Base-by-base conservation (phyloP, 805 yeast species). In the Zygosaccharomyces pseudorouxii region DNA sequence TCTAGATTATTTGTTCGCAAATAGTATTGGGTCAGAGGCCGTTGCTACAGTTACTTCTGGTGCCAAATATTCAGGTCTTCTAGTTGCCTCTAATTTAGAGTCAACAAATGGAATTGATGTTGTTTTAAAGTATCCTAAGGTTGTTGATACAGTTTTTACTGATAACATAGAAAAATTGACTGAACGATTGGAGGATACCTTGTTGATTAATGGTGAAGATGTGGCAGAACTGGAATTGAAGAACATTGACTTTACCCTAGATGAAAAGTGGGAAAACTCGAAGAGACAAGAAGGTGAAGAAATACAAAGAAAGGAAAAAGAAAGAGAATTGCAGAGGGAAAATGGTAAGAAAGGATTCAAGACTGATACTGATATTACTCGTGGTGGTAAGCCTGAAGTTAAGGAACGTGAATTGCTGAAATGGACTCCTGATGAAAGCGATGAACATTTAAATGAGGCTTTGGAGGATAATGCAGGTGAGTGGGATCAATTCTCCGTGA, bases 401-500 rank as follows among this genome's bases (percentile, higher is more conserved):
- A 74, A 69, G 51, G 93, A 86, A 66, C 79, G 96, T 51, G 89
- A 84, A 59, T 77, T 93, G 47, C 81, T 86, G 68, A 77, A 74
- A 58, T 92, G 99, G 99, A 79, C 79, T 18, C 95, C 96, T 4
- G 95, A 85, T 45, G 78, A 62, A 16, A 63, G 57, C 10, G 63
- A 62, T 9, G 48, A 40, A 11, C 41, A 54, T 37, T 48, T 35
- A 27, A 55, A 52, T 37, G 61, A 58, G 46, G 58, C 67, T 9
- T 57, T 74, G 23, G 77, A 73, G 45, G 75, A 71, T 11, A 59
- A 64, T 11, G 61, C 63, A 16, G 46, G 52, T 23, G 39, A 60
- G 8, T 93, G 98, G 98, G 97, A 93, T 69, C 99, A 93, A 71
- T 93, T 93, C 69, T 85, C 86, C 46, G 92, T 81, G n/a, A 93